Conservation (phyloP, 306 rosid species). For the Heteromeles arbutifolia region DNA sequence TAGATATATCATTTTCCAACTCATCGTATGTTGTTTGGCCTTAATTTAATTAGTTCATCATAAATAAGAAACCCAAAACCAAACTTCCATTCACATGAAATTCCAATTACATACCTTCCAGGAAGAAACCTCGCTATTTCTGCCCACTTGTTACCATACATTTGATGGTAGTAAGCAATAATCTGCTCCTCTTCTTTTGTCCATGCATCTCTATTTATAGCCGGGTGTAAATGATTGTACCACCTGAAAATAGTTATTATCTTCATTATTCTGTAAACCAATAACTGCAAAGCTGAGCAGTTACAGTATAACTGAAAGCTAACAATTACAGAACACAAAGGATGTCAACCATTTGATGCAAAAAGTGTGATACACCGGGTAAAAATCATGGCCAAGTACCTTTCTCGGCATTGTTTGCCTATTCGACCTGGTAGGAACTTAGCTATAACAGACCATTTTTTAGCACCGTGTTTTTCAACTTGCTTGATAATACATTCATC, state of each 20-base stretch:
- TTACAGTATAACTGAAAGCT: not conserved
- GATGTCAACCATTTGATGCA: not conserved
- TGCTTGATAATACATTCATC: constrained; percentile 41
- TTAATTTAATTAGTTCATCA: not conserved
- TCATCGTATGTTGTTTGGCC: not conserved
- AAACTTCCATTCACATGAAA: not conserved
- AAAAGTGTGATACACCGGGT: not conserved
- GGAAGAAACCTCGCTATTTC: constrained; percentile 62
- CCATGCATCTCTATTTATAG: constrained; percentile 51
- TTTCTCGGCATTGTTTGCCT: constrained; percentile 74
- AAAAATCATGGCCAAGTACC: constrained; percentile 23
- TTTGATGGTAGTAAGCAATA: constrained; percentile 38
- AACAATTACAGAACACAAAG: not conserved
- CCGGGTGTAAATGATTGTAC: constrained; percentile 54
- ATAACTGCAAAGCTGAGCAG: not conserved
- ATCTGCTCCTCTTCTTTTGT: constrained; percentile 42
- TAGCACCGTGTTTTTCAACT: constrained; percentile 37
- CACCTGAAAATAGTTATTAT: constrained; percentile 39
- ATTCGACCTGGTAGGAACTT: constrained; percentile 52
- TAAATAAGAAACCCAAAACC: not conserved
- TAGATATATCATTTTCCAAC: not conserved
- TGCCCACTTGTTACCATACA: constrained; percentile 61
- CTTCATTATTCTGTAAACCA: not conserved
- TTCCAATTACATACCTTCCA: constrained; percentile 43
- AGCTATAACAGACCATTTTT: constrained; percentile 48